Evolutionary conservation across 2,329 filamentous ascomycete genomes (phyloP), one percentile per base, ranked within the genome.

Genomic region (Venturia pyrina): DNA sequence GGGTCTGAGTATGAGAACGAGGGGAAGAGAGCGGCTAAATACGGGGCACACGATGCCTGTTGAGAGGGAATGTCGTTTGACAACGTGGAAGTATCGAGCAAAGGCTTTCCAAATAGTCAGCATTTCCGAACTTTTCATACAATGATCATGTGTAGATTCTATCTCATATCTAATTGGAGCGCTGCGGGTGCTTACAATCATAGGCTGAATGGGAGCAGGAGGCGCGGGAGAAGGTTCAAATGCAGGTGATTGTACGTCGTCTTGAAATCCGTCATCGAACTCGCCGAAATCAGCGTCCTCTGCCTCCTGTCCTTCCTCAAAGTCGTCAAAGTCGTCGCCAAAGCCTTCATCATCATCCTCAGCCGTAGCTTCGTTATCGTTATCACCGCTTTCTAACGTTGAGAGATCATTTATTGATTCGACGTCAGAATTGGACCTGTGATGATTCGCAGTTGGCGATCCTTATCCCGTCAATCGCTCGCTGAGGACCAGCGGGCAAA

Each of bases 281-380:
- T 82, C 80, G 68, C 79, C 80, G 76, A 82, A 82, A 71, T 82
- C 80, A 72, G 80, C 79, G 62, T 75, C 74, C 37, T 72, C 74
- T 43, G 73, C 79, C 53, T 76, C 75, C 65, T 79, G 79, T 69
- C 84, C 78, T 70, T 81, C 77, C 71, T 82, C 80, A 72, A 87
- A 85, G 68, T 87, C 67, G 73, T 87, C 86, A 77, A 90, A 90
- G 72, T 90, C 87, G 68, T 86, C 87, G 64, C 84, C 85, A 74
- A 86, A 85, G 70, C 88, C 89, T 72, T 89, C 87, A 76, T 91
- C 91, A 71, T 90, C 88, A 71, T 86, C 79, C 48, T 69, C 77
- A 59, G 75, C 75, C 64, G 78, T 81, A 69, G 80, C 68, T 72
- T 57, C 46, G 34, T 43, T 67, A 24, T 63, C 62, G 48, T 57